Percentiles rank a stretch among this genome's conserved stretches.
Conservation (phyloP, 225 moss, liverwort and hornwort species). For the Climacium dendroides region DNA sequence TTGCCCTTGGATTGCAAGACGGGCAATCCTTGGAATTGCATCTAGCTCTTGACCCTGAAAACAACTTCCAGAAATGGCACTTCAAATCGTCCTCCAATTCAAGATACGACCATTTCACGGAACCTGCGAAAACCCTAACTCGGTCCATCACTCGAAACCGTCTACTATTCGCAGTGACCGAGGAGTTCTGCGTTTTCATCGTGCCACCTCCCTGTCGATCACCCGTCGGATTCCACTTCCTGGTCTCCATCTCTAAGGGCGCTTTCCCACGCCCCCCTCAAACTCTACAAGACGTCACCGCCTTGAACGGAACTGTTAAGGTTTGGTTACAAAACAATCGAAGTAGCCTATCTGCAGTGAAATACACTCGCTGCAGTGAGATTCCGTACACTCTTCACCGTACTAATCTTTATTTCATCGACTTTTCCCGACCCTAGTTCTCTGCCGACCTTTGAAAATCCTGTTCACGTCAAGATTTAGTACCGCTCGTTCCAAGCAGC, state of each 20-base stretch:
- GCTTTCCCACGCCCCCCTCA: background rate
- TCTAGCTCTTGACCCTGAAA: slow-evolving; percentile 18
- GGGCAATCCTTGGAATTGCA: slow-evolving; percentile 16
- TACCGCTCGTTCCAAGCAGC: background rate
- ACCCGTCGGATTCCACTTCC: slow-evolving; percentile 29
- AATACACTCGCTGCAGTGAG: background rate
- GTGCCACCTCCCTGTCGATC: slow-evolving; percentile 13
- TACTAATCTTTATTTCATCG: background rate
- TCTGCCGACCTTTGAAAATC: background rate
- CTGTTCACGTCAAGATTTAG: background rate
- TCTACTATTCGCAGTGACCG: background rate
- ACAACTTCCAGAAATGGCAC: slow-evolving; percentile 31
- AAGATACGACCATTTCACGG: slow-evolving; percentile 34
- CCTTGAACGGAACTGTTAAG: background rate
- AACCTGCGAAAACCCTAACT: slow-evolving; percentile 19
- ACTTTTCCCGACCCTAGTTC: background rate
- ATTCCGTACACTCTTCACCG: background rate
- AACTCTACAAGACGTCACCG: background rate
- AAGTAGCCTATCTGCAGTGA: background rate
- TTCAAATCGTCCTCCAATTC: slow-evolving; percentile 36
- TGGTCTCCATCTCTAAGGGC: background rate
- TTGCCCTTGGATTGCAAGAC: background rate
- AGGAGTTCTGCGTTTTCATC: background rate
- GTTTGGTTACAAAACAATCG: background rate
- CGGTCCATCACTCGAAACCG: slow-evolving; percentile 12